A percentile compares a stretch with the other conserved stretches of the same genome.
These are phyloP conservation scores for Citrullus mucosospermus DNA, from an alignment of 306 rosid species.

Conservation along the genomic window DNA sequence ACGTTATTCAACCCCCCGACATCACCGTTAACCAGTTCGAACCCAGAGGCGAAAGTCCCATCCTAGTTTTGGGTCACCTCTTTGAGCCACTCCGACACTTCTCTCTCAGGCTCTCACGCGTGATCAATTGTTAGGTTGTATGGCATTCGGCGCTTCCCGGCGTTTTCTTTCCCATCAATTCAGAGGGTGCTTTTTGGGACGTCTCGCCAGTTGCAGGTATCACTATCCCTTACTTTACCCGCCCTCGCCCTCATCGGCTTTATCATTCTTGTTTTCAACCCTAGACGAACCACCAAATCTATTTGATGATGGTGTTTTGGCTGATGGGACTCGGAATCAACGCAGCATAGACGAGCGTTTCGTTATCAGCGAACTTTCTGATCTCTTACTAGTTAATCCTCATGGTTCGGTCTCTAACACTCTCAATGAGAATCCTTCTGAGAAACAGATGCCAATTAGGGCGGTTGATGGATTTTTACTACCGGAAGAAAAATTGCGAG, in stretches of 20 bases:
- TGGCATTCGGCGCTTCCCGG: background rate
- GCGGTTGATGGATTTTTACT: constrained; percentile 44
- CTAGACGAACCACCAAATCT: constrained; percentile 9
- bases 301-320: background rate
- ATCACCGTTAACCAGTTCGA: background rate
- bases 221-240: background rate
- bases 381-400: constrained; percentile 23
- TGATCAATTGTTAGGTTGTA: background rate
- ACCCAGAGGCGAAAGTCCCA: background rate
- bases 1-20: background rate
- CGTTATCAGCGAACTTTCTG: constrained; percentile 40
- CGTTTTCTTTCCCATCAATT: background rate
- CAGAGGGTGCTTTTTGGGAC: background rate
- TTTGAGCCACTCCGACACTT: background rate
- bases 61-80: background rate
- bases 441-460: constrained; percentile 8
- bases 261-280: constrained; percentile 22
- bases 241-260: background rate
- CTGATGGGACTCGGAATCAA: background rate
- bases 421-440: background rate
- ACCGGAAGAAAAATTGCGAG: constrained; percentile 65
- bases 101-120: background rate
- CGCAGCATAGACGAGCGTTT: constrained; percentile 23
- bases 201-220: constrained; percentile 6
- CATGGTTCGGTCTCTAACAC: background rate